Percentiles rank a stretch among this genome's conserved stretches.
These are phyloP conservation scores for Raphanus hybrid DNA, from an alignment of 441 rosid genomes.

Conservation along the genomic window DNA sequence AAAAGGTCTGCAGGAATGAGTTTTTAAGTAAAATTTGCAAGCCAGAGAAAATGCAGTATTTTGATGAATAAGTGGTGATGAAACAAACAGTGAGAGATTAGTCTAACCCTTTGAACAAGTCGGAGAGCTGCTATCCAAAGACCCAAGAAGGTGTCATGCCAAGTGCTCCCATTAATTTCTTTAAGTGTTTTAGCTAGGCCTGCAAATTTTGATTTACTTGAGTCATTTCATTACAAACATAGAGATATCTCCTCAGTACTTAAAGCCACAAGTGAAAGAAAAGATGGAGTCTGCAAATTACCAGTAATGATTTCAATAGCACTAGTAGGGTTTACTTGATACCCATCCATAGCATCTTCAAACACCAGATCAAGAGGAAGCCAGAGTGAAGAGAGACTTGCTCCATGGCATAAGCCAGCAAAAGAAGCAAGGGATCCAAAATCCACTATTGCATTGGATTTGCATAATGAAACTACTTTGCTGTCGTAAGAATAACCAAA, in stretches of 20 bases:
- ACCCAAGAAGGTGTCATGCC: slow-evolving; percentile 78
- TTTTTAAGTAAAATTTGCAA: background rate
- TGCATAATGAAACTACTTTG: slow-evolving; percentile 53
- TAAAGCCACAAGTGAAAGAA: slow-evolving; percentile 28
- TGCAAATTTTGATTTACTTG: slow-evolving; percentile 32
- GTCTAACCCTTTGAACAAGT: slow-evolving; percentile 82
- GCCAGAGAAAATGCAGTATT: slow-evolving; percentile 2
- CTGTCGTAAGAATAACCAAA: slow-evolving; percentile 47
- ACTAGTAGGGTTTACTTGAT: slow-evolving; percentile 73
- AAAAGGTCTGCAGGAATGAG: background rate
- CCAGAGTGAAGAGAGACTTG: slow-evolving; percentile 72
- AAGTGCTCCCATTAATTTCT: slow-evolving; percentile 64
- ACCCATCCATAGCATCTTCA: slow-evolving; percentile 87
- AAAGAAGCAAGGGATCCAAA: slow-evolving; percentile 61
- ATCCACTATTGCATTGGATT: slow-evolving; percentile 55
- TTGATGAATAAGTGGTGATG: background rate
- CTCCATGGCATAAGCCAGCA: slow-evolving; percentile 60
- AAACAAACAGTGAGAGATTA: slow-evolving; percentile 30
- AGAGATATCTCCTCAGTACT: slow-evolving; percentile 24
- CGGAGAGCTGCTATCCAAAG: slow-evolving; percentile 85
- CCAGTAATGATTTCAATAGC: slow-evolving; percentile 76
- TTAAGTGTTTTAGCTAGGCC: slow-evolving; percentile 73
- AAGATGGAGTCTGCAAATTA: slow-evolving; percentile 40
- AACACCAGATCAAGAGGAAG: slow-evolving; percentile 78
- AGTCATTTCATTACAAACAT: slow-evolving; percentile 28